Base-by-base conservation (phyloP, 2,329 filamentous ascomycete genomes). In the Teratosphaeria zuluensis region DNA sequence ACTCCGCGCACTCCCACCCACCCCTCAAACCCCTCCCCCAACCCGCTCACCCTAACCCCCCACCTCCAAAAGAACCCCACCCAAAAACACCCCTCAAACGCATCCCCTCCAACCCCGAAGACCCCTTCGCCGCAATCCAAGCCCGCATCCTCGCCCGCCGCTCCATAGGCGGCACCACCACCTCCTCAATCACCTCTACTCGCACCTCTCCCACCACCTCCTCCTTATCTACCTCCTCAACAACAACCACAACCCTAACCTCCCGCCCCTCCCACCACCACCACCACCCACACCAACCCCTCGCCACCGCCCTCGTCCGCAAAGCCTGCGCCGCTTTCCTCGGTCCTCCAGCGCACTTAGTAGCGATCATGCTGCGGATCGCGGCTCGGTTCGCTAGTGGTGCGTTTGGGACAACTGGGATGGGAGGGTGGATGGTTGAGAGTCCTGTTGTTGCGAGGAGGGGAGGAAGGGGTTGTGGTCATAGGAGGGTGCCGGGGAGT, bases 361-460 rank as follows among this genome's bases (percentile, higher is more conserved):
- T 95, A 38, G 80, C 84, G 30, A 77, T 95, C 48, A 91, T 96
- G 80, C 80, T 96, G 4, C 84, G 85, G 58, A 89, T 96, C 58
- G 89, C 91, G 0, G 86, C 88, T 0, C 85, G 83, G 62, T 90
- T 96, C 62, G 81, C 85, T 1, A 74, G 74, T 53, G 78, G 78
- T 3, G 72, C 72, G 5, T 71, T 73, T 28, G 65, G 24, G 4
- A 2, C 24, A 28, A 4, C 24, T 28, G 24, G 66, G 7, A 61
- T n/a, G n/a, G n/a, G 60, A 5, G 52, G 64, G 53, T 61, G 63
- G 31, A 54, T 69, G 46, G 69, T 66, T 58, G 65, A 65, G 62
- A 70, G 59, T 56, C 70, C 58, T 28, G 24, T 28, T 28, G 24
- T 28, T 28, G 24, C 24, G 24, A 28, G 24, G 24, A 28, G 24